These are phyloP conservation scores for Elsinoe australis DNA, from an alignment of 2,329 filamentous ascomycete species.

Conservation along the genomic window DNA sequence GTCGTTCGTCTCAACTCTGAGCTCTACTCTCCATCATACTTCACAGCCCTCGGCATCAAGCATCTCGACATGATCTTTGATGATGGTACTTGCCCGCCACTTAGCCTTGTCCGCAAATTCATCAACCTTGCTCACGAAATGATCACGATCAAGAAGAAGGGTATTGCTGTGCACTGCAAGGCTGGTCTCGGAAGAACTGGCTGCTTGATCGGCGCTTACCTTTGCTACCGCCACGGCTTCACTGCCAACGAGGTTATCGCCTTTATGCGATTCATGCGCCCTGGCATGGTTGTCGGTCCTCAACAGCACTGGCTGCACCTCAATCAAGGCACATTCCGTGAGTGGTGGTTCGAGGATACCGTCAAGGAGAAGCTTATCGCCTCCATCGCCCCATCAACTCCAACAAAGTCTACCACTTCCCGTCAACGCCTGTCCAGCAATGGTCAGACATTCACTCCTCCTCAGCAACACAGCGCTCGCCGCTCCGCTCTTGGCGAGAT, in stretches of 20 bases:
- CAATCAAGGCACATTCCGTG: constrained; percentile 93
- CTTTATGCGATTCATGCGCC: constrained; percentile 96
- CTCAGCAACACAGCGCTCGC: constrained; percentile 61
- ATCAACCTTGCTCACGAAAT: constrained; percentile 91
- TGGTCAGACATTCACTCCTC: constrained; percentile 71
- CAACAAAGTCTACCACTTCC: constrained; percentile 43
- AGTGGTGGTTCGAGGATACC: constrained; percentile 82
- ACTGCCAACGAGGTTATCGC: constrained; percentile 95
- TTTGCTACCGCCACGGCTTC: constrained; percentile 95
- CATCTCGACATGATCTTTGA: constrained; percentile 99
- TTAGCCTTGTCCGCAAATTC: constrained; percentile 86
- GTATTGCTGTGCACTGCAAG: constrained; percentile 97
- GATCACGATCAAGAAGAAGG: constrained; percentile 83
- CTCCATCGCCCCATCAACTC: constrained; percentile 46
- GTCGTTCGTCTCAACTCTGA: constrained; percentile 94
- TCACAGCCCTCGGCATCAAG: constrained; percentile 87
- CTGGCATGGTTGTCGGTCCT: constrained; percentile 96
- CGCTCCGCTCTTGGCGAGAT: constrained; percentile 90
- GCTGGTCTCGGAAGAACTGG: constrained; percentile 91
- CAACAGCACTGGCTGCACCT: constrained; percentile 99
- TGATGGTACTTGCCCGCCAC: constrained; percentile 87
- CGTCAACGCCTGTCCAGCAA: constrained; percentile 51
- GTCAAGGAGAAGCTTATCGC: constrained; percentile 75
- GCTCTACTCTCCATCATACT: constrained; percentile 94
- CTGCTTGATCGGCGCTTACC: constrained; percentile 91